Evolutionary conservation across 371 early-diverging fungal genomes (phyloP).

Genomic region (Mucor irregularis): DNA sequence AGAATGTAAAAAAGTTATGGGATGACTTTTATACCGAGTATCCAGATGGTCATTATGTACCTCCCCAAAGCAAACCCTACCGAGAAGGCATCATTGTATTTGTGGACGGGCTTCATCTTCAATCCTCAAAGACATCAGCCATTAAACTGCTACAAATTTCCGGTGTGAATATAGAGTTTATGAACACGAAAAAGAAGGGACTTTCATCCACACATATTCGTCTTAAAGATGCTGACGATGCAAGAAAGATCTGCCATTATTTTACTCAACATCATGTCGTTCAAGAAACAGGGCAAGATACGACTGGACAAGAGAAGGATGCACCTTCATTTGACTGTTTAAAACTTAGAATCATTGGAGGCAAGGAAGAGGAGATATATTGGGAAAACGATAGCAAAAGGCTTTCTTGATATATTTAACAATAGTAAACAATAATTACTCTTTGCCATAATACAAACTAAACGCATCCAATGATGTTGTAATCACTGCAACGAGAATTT

Average conservation of each 20-base stretch:
- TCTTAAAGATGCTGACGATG: slow-evolving; percentile 26
- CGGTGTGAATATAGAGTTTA: slow-evolving; percentile 29
- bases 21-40: neutral
- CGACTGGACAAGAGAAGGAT: slow-evolving; percentile 12
- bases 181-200: slow-evolving; percentile 33
- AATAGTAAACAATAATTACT: neutral
- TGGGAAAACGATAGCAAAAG: slow-evolving; percentile 26
- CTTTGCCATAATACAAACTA: slow-evolving; percentile 63
- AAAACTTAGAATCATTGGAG: slow-evolving; percentile 14
- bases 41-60: neutral
- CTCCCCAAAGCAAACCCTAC: neutral
- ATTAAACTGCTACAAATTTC: slow-evolving; percentile 29
- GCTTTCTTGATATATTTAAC: too few species aligned
- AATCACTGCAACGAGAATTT: slow-evolving; percentile 78
- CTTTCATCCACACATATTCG: slow-evolving; percentile 31
- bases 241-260: slow-evolving; percentile 21
- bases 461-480: slow-evolving; percentile 78
- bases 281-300: slow-evolving; percentile 31
- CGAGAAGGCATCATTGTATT: slow-evolving; percentile 27
- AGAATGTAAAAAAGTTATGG: slow-evolving; percentile 15
- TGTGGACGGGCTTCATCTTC: slow-evolving; percentile 30
- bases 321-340: neutral
- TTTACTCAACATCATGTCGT: slow-evolving; percentile 21
- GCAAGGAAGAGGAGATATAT: slow-evolving; percentile 27
- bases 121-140: slow-evolving; percentile 28